Base-by-base conservation (phyloP, 495 filamentous ascomycete genomes). In the Xylaria castorea region DNA sequence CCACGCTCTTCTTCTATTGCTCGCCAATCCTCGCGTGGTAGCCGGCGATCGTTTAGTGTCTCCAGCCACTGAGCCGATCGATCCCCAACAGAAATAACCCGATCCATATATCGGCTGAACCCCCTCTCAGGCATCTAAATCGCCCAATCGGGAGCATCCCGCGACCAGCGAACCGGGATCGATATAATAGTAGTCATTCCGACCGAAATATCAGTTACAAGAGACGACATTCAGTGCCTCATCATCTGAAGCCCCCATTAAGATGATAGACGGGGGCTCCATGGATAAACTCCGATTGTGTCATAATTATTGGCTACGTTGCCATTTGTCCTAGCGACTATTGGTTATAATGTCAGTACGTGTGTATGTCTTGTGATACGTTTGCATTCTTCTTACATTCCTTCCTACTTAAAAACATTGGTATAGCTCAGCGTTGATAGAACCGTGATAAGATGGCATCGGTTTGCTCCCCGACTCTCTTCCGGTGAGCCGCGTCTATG, bases 381-480 rank as follows among this genome's bases (percentile, higher is more conserved):
- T 40, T 36, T 38, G 58, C 58, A 22, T 36, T 34, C 2, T 32
- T 18, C 62, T 18, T 50, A 50, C 63, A 38, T 36, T 48, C 6
- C 30, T 34, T 20, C 63, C 5, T 50, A 34, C 42, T 50, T 6
- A 20, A 8, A 65, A 25, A 3, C 18, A 27, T 1, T 22, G 20
- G 2, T 46, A 42, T 22, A 57, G 16, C 36, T 71, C 9, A 71
- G 5, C 40, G 40, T 16, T 61, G 16, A 22, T 63, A 71, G 30
- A 71, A 42, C 30, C 48, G 68, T 32, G 42, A 34, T 53, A 63
- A 22, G 46, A 63, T 51, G 22, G 16, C 30, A 40, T 46, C 60
- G 60, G 46, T 64, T 18, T 71, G 42, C 22, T 55, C 20, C 48
- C 27, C 50, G 12, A 65, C 60, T 40, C 61, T 55, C 22, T 20